Conservation (phyloP, 2,329 filamentous ascomycete species). For the Pyrenochaeta sp. region DNA sequence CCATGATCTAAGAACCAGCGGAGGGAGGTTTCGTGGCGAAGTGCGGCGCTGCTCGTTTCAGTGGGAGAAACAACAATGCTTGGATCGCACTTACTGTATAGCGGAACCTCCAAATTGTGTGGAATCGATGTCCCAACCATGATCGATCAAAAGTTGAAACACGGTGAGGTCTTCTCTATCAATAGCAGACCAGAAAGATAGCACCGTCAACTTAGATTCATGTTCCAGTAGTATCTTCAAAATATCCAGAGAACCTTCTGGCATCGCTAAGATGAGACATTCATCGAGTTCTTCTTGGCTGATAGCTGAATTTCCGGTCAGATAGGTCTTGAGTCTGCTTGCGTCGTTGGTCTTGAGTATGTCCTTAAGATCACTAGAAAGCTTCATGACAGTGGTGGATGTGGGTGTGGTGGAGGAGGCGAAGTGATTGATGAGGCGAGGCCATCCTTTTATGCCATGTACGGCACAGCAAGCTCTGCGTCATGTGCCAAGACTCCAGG, state of each 20-base stretch:
- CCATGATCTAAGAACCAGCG: conserved; percentile 16
- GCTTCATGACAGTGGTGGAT: background rate
- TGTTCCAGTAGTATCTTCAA: background rate
- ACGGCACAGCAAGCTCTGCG: background rate
- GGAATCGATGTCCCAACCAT: conserved; percentile 17
- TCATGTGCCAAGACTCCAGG: conserved; percentile 1
- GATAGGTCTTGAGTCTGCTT: background rate
- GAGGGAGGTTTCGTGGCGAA: conserved; percentile 1
- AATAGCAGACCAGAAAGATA: background rate
- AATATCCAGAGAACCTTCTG: background rate
- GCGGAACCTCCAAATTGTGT: conserved; percentile 1
- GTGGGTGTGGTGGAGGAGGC: background rate
- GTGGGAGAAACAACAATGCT: background rate
- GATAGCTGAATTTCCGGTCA: background rate
- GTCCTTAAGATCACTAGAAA: background rate
- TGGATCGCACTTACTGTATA: background rate
- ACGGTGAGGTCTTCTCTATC: conserved; percentile 4
- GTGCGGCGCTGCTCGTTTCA: background rate
- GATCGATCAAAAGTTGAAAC: conserved; percentile 7
- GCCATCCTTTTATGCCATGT: background rate
- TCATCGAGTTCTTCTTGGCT: conserved; percentile 1
- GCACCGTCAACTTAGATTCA: background rate
- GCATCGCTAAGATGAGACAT: conserved; percentile 1
- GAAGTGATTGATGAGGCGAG: background rate
- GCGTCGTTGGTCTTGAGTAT: background rate